Base-by-base conservation (phyloP, 2,329 filamentous ascomycete genomes). In the Fusarium transvaalense region DNA sequence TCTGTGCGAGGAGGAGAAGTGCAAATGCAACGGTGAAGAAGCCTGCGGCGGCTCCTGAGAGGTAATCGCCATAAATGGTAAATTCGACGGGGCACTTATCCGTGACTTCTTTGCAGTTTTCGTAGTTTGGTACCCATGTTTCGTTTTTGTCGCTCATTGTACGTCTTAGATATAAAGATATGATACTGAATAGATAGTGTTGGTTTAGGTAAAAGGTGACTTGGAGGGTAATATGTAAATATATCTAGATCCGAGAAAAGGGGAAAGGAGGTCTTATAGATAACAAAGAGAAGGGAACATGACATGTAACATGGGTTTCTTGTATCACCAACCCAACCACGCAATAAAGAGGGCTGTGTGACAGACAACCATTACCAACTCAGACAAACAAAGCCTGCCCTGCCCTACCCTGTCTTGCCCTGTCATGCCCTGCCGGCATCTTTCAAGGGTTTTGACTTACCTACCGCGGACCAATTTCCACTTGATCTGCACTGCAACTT, bases 21-120 rank as follows among this genome's bases (percentile, higher is more conserved):
- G 64, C 73, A 67, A 81, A 81, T 25, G 77, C 56, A 14, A 73
- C 73, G 42, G 79, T 71, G 47, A 83, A 77, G 66, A 82, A 68
- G 15, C 50, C 56, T 19, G 68, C 63, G n/a, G 61, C 66, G 21
- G 63, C 63, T 2, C 68, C 42, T 3, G 62, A 69, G 32, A 73
- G 63, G 25, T 70, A 71, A 38, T 70, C 64, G 34, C 73, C 73
- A 51, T 71, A 75, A 17, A 73, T 58, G 13, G 74, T 72, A 10
- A 51, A 64, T 51, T 74, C 60, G 32, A 77, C 73, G 2, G 67
- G 66, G 25, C 73, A 75, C 17, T 46, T 48, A 13, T 56, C 55
- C 3, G 78, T 75, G 42, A 74, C 61, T 27, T 69, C 32, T 15
- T 66, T 39, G 47, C 69, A 74, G 47, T 65, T 48, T 35, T 67